phyloP scores from a whole-genome alignment of 2,329 filamentous ascomycete genomes.

The Fusarium nodosum region DNA sequence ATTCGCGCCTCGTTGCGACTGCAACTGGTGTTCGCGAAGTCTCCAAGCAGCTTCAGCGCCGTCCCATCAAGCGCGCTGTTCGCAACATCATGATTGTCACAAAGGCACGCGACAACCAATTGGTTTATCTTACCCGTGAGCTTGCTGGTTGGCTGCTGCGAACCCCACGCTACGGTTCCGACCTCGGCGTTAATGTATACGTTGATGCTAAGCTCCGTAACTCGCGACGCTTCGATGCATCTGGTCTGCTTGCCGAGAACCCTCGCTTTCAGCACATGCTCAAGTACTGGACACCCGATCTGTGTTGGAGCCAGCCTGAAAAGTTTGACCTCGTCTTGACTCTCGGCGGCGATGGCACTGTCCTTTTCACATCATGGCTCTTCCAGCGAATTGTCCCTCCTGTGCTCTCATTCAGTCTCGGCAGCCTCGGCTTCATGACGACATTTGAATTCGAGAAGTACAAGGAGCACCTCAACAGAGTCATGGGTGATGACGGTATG shows the following conservation, averaged over 20 bases:
- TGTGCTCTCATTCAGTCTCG: slow-evolving; percentile 85
- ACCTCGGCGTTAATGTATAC: slow-evolving; percentile 95
- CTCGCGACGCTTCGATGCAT: slow-evolving; percentile 88
- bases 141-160: slow-evolving; percentile 88
- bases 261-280: slow-evolving; percentile 85
- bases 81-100: slow-evolving; percentile 98
- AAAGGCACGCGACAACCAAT: slow-evolving; percentile 93
- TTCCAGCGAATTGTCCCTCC: slow-evolving; percentile 91
- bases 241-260: slow-evolving; percentile 79
- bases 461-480: slow-evolving; percentile 84
- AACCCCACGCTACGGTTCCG: slow-evolving; percentile 89
- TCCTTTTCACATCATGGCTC: slow-evolving; percentile 91
- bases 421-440: slow-evolving; percentile 88
- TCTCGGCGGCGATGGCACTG: slow-evolving; percentile 87
- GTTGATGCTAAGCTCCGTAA: slow-evolving; percentile 95
- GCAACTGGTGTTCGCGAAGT: slow-evolving; percentile 96
- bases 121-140: slow-evolving; percentile 90
- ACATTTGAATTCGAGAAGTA: slow-evolving; percentile 91
- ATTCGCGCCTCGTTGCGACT: slow-evolving; percentile 94
- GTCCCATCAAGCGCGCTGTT: slow-evolving; percentile 92
- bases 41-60: slow-evolving; percentile 91
- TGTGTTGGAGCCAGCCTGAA: slow-evolving; percentile 94
- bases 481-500: slow-evolving; percentile 97
- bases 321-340: slow-evolving; percentile 95
- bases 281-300: slow-evolving; percentile 94